These are phyloP conservation scores for Dryas octopetala DNA, from an alignment of 306 rosid species.

Conservation along the genomic window DNA sequence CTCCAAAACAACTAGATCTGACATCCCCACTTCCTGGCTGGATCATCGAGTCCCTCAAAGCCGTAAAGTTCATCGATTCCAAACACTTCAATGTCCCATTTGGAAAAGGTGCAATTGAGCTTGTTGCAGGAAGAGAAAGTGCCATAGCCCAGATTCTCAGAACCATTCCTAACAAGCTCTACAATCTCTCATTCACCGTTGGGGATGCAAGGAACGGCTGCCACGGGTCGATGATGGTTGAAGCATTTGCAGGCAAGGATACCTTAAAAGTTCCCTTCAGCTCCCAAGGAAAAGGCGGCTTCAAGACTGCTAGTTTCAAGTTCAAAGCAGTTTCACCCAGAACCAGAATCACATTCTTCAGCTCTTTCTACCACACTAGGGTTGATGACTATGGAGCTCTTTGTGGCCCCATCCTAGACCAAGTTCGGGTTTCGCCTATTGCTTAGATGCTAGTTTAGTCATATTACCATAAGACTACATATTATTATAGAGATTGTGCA, in stretches of 20 bases:
- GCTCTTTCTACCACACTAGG: slow-evolving; percentile 86
- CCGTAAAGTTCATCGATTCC: slow-evolving; percentile 72
- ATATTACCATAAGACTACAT: neutral
- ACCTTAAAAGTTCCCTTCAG: slow-evolving; percentile 73
- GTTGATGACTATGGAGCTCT: slow-evolving; percentile 76
- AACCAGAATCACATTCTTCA: slow-evolving; percentile 88
- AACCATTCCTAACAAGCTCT: slow-evolving; percentile 57
- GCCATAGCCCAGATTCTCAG: slow-evolving; percentile 79
- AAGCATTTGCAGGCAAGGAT: slow-evolving; percentile 80
- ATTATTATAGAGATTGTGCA: slow-evolving; percentile 31
- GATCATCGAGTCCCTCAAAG: slow-evolving; percentile 91
- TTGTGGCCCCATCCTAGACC: slow-evolving; percentile 88
- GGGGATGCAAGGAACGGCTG: slow-evolving; percentile 94
- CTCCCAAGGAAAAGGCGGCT: slow-evolving; percentile 72
- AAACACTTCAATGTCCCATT: slow-evolving; percentile 63
- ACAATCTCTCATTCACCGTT: slow-evolving; percentile 60
- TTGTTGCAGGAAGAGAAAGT: slow-evolving; percentile 90
- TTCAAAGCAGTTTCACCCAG: slow-evolving; percentile 64
- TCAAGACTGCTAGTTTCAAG: slow-evolving; percentile 52
- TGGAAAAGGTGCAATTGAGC: slow-evolving; percentile 74
- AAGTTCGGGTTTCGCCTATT: slow-evolving; percentile 52
- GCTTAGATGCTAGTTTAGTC: slow-evolving; percentile 26
- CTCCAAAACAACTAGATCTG: slow-evolving; percentile 77
- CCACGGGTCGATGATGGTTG: slow-evolving; percentile 91
- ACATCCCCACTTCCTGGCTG: slow-evolving; percentile 93